A percentile compares a stretch with the other conserved stretches of the same genome.
These are phyloP conservation scores for Pseudogymnoascus sp. DNA, from an alignment of 2,329 filamentous ascomycete species.

Conservation along the genomic window DNA sequence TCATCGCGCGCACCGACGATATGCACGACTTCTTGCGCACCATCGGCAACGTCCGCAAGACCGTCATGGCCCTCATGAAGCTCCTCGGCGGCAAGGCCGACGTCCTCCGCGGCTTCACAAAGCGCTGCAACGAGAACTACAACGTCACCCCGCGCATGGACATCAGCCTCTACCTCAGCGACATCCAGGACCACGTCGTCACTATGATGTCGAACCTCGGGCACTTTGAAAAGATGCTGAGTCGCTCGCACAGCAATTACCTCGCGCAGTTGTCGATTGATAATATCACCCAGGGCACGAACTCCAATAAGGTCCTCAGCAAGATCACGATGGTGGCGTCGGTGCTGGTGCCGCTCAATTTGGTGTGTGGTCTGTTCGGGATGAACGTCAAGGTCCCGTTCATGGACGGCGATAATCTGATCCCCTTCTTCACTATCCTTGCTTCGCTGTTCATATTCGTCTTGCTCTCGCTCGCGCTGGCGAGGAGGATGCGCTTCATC, in stretches of 20 bases:
- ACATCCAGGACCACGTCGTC: conserved; percentile 98
- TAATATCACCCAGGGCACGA: conserved; percentile 78
- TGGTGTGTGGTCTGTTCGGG: conserved; percentile 63
- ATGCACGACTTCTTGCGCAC: conserved; percentile 78
- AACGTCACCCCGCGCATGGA: conserved; percentile 91
- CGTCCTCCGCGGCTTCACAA: conserved; percentile 93
- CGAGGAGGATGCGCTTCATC: conserved; percentile 24
- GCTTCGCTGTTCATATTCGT: conserved; percentile 46
- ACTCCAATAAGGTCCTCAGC: conserved; percentile 80
- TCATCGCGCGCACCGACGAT: conserved; percentile 83
- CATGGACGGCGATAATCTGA: conserved; percentile 33
- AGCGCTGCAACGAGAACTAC: conserved; percentile 97
- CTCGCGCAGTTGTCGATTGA: conserved; percentile 89
- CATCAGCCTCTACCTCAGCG: conserved; percentile 90
- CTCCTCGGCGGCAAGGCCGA: conserved; percentile 96
- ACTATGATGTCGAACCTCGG: conserved; percentile 97
- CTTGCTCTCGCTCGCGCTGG: conserved; percentile 20
- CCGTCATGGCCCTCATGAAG: conserved; percentile 86
- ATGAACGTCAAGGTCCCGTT: conserved; percentile 81
- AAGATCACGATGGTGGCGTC: conserved; percentile 94
- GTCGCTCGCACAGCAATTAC: conserved; percentile 90
- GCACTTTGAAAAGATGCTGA: conserved; percentile 97
- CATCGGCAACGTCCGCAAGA: conserved; percentile 87
- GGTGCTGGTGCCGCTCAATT: conserved; percentile 90
- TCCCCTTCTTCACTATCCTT: conserved; percentile 54